A percentile compares a stretch with the other conserved stretches of the same genome.
Evolutionary conservation across 306 rosid genomes (phyloP).

Genomic region (Lupinus albus): DNA sequence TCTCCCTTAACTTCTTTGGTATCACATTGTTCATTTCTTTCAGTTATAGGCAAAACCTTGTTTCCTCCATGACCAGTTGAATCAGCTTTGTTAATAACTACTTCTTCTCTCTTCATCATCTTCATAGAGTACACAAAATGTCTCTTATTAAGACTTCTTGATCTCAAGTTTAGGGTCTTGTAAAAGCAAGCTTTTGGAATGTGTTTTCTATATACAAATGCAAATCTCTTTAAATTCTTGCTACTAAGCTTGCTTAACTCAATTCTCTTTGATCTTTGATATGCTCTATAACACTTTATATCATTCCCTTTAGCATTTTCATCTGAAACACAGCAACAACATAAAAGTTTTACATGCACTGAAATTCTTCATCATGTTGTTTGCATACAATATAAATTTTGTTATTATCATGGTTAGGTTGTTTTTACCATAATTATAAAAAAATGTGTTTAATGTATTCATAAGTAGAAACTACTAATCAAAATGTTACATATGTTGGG

Average conservation of each 20-base stretch:
- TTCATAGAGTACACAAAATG: conserved; percentile 46
- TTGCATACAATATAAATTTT: conserved; percentile 1
- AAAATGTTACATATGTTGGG: no score
- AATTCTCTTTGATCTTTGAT: conserved; percentile 36
- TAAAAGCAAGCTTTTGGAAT: conserved; percentile 57
- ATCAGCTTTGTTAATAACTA: conserved; percentile 51
- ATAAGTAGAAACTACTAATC: no score
- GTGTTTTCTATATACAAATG: conserved; percentile 54
- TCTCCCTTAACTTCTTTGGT: conserved; percentile 49
- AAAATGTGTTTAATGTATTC: no score
- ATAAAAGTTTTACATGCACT: neutral
- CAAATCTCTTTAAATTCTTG: conserved; percentile 54
- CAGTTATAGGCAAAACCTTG: conserved; percentile 71
- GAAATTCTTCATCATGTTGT: neutral
- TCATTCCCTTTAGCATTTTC: conserved; percentile 46
- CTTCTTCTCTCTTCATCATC: conserved; percentile 74
- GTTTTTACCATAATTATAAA: no score
- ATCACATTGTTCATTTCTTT: conserved; percentile 46
- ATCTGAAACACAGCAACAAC: conserved; percentile 45
- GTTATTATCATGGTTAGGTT: neutral
- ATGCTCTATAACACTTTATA: conserved; percentile 39
- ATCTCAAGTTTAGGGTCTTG: conserved; percentile 49
- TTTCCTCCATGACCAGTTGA: conserved; percentile 55
- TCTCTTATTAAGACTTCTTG: conserved; percentile 37
- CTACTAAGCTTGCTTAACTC: conserved; percentile 43